phyloP scores from a whole-genome alignment of 2,329 filamentous ascomycete genomes.

The Monosporascus sp. region DNA sequence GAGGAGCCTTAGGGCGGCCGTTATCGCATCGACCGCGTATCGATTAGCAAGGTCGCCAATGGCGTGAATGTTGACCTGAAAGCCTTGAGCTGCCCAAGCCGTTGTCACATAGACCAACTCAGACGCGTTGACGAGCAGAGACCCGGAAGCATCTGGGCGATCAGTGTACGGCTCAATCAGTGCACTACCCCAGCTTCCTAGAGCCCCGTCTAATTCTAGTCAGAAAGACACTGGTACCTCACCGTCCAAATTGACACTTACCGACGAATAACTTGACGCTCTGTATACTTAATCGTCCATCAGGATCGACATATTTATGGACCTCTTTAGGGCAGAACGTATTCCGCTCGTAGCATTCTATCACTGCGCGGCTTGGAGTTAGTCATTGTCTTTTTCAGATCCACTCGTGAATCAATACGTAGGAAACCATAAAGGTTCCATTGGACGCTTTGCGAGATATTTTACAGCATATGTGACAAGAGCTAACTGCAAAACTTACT shows the following conservation, averaged over 20 bases:
- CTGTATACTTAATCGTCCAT: conserved; percentile 49
- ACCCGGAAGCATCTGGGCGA: conserved; percentile 55
- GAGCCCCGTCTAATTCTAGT: conserved; percentile 52
- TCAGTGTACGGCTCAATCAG: conserved; percentile 67
- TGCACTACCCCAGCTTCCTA: conserved; percentile 67
- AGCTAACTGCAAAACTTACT: conserved; percentile 25
- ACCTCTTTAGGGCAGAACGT: conserved; percentile 54
- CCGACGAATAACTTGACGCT: conserved; percentile 68
- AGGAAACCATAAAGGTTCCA: background rate
- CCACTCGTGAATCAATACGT: too few species aligned
- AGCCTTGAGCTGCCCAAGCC: conserved; percentile 56
- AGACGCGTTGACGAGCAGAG: conserved; percentile 61
- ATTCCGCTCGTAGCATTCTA: conserved; percentile 60
- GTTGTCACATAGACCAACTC: conserved; percentile 48
- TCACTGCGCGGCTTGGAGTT: conserved; percentile 31
- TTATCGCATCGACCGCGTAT: conserved; percentile 57
- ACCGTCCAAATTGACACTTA: conserved; percentile 24
- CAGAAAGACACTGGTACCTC: conserved; percentile 6
- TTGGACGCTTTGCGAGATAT: background rate
- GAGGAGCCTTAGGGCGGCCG: conserved; percentile 46
- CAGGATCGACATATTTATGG: conserved; percentile 35
- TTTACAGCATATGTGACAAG: background rate
- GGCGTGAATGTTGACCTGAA: conserved; percentile 67
- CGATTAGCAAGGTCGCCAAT: conserved; percentile 67
- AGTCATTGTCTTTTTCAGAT: background rate